Evolutionary conservation across 1,284 basidiomycete species (phyloP).

Genomic region (Puccinia novopanici): DNA sequence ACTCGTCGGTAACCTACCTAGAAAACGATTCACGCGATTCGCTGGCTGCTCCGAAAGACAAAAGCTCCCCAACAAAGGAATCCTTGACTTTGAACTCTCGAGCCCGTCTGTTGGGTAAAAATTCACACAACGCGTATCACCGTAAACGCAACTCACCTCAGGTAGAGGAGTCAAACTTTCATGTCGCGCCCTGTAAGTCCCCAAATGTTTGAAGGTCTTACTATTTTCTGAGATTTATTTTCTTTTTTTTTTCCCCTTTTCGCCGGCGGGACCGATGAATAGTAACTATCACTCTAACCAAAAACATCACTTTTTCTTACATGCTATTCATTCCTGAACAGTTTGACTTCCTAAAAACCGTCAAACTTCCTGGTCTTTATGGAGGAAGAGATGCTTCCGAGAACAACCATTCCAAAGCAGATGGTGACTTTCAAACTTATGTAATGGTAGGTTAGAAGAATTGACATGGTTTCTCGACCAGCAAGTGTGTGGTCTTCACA

Average conservation of each 20-base stretch:
- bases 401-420: background rate
- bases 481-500: too few relatives aligned
- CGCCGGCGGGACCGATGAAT: background rate
- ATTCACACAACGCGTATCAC: background rate
- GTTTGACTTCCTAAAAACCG: background rate
- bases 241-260: background rate
- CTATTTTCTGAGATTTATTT: background rate
- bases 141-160: background rate
- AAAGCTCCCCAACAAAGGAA: background rate
- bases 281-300: conserved; percentile 3
- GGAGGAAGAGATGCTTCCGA: background rate
- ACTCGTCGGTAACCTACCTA: background rate
- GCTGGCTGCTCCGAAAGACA: background rate
- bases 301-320: conserved; percentile 21
- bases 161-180: background rate
- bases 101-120: background rate
- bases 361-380: conserved; percentile 19
- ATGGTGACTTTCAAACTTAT: background rate
- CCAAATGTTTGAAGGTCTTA: background rate
- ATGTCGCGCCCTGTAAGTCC: conserved; percentile 1
- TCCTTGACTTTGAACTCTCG: background rate
- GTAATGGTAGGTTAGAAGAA: conserved; percentile 7
- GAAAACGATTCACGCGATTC: background rate
- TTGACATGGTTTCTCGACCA: too few relatives aligned
- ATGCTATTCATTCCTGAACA: conserved; percentile 7